phyloP scores from a whole-genome alignment of 768 basidiomycete genomes.

The Tricholomella constricta region DNA sequence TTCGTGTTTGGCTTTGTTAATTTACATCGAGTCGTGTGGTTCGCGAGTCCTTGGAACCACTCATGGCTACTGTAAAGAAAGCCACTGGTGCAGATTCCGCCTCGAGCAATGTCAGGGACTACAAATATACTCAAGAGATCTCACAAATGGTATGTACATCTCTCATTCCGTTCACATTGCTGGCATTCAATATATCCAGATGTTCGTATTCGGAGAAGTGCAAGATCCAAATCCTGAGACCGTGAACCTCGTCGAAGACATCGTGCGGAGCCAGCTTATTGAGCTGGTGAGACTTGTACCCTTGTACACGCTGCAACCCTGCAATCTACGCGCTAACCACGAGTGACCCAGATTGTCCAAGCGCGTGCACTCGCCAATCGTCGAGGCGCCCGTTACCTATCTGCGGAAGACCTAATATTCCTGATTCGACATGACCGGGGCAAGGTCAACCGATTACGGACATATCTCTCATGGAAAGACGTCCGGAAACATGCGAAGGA shows the following conservation, averaged over 20 bases:
- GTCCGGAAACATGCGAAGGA: slow-evolving; percentile 95
- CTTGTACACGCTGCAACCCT: neutral
- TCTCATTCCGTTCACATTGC: neutral
- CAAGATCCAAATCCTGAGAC: slow-evolving; percentile 88
- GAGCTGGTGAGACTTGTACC: slow-evolving; percentile 64
- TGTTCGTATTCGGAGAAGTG: slow-evolving; percentile 97
- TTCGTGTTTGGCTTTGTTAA: neutral
- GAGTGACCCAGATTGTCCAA: slow-evolving; percentile 70
- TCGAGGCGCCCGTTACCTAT: slow-evolving; percentile 82
- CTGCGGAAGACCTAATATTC: slow-evolving; percentile 95
- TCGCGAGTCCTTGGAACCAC: neutral
- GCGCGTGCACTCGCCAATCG: slow-evolving; percentile 82
- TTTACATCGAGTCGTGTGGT: neutral
- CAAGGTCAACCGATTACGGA: slow-evolving; percentile 90
- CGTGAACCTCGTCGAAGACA: slow-evolving; percentile 93
- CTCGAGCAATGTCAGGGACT: slow-evolving; percentile 47
- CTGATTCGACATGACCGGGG: slow-evolving; percentile 92
- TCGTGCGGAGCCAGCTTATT: slow-evolving; percentile 86
- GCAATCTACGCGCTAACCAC: slow-evolving; percentile 4
- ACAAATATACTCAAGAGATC: slow-evolving; percentile 91
- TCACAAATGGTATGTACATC: slow-evolving; percentile 77
- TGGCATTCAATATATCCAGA: slow-evolving; percentile 43
- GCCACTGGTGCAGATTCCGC: slow-evolving; percentile 11
- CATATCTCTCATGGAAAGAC: slow-evolving; percentile 96
- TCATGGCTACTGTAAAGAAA: slow-evolving; percentile 19